Conservation (phyloP, 192 early-diverging fungal genomes). For the Rhizoclosmatium sp. region DNA sequence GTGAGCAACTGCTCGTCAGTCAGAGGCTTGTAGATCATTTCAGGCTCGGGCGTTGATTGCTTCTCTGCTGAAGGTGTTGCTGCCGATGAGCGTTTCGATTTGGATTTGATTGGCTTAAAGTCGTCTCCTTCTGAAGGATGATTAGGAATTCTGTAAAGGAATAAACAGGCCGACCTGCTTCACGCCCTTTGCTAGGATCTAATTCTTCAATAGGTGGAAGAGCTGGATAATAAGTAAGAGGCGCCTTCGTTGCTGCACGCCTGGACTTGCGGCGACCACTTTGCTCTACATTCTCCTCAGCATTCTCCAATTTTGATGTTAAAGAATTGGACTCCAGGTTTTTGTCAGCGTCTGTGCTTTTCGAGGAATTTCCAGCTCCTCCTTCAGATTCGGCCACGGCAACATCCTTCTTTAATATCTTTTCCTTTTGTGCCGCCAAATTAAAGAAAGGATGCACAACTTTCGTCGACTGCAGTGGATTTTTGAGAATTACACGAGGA, state of each 20-base stretch:
- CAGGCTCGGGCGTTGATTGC: neutral
- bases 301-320: neutral
- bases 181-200: neutral
- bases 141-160: neutral
- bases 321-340: neutral
- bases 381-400: neutral
- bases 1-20: constrained; percentile 17
- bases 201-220: neutral
- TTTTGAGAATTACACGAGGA: neutral
- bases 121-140: neutral
- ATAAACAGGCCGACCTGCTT: neutral
- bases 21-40: constrained; percentile 4
- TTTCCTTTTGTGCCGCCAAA: neutral
- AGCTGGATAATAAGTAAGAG: neutral
- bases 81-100: neutral
- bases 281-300: neutral
- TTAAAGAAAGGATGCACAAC: constrained; percentile 5
- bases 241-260: neutral
- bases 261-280: neutral
- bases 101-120: neutral
- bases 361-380: neutral
- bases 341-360: neutral
- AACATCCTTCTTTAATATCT: neutral
- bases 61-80: neutral
- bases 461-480: neutral